Conservation (phyloP, 805 yeast species). For the Cyberlindnera euphorbiae region DNA sequence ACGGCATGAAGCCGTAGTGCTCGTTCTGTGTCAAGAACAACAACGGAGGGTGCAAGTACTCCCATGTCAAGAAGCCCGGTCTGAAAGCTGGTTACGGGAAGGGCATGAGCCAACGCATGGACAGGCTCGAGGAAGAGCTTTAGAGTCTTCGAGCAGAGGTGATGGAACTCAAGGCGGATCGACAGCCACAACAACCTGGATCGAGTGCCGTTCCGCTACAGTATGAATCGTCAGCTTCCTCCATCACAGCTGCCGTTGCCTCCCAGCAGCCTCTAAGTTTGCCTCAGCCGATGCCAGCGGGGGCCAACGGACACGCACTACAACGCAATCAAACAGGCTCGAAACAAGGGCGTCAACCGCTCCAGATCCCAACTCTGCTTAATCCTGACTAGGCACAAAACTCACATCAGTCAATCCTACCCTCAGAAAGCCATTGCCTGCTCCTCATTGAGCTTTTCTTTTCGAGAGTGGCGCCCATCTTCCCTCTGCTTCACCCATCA, state of each 20-base stretch:
- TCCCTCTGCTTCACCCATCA: constrained; percentile 22
- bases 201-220: too few relatives aligned
- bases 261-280: too few relatives aligned
- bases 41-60: constrained; percentile 12
- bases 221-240: too few relatives aligned
- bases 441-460: constrained; percentile 20
- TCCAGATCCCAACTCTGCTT: constrained; percentile 18
- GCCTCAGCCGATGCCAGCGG: too few relatives aligned
- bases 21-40: constrained; percentile 16
- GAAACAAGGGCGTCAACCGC: constrained; percentile 7
- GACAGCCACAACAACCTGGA: too few relatives aligned
- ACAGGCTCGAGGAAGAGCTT: constrained; percentile 16
- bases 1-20: constrained; percentile 19
- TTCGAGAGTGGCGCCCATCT: constrained; percentile 16
- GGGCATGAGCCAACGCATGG: constrained; percentile 19
- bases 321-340: too few relatives aligned
- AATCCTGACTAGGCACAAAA: constrained; percentile 9
- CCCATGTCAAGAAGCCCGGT: constrained; percentile 22
- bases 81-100: constrained; percentile 23
- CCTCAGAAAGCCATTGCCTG: constrained; percentile 13
- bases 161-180: neutral
- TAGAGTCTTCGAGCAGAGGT: constrained; percentile 8
- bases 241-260: too few relatives aligned
- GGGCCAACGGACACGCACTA: too few relatives aligned
- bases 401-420: constrained; percentile 5